Percentiles rank a stretch among this genome's conserved stretches.
Conservation (phyloP, 192 early-diverging fungal genomes). For the Haplosporangium gracile region DNA sequence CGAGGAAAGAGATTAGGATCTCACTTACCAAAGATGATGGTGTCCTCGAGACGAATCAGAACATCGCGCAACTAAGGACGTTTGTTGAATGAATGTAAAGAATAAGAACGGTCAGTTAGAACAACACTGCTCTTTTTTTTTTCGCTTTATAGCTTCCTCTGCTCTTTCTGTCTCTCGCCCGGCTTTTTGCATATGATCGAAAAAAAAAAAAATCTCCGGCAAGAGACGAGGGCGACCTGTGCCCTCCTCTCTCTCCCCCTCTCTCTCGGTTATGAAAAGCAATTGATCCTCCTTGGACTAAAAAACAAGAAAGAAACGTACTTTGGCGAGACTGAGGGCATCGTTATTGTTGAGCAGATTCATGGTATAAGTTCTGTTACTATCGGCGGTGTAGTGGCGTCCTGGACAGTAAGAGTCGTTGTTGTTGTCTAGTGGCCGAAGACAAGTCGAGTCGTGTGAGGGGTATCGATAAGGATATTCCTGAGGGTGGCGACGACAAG, state of each 20-base stretch:
- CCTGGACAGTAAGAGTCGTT: background rate
- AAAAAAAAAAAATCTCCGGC: background rate
- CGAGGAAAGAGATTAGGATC: background rate
- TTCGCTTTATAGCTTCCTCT: no score
- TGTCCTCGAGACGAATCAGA: conserved; percentile 95
- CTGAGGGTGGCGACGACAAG: background rate
- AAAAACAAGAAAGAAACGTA: background rate
- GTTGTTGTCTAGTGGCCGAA: background rate
- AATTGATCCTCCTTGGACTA: no score
- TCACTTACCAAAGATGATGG: conserved; percentile 87
- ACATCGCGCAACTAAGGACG: conserved; percentile 70
- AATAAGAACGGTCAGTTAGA: background rate
- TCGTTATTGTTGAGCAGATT: conserved; percentile 41
- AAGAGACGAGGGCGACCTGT: background rate
- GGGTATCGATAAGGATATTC: background rate
- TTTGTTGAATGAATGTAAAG: background rate
- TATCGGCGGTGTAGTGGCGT: background rate
- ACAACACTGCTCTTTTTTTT: no score
- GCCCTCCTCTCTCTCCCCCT: background rate
- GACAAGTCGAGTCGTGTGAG: background rate
- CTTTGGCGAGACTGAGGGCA: conserved; percentile 52
- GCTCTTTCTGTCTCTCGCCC: no score
- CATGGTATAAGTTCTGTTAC: conserved; percentile 16
- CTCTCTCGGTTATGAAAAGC: no score
- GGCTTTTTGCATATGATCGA: background rate